Base-by-base conservation (phyloP, 1,139 yeast species). In the Nakaseomyces uthaithaninus region DNA sequence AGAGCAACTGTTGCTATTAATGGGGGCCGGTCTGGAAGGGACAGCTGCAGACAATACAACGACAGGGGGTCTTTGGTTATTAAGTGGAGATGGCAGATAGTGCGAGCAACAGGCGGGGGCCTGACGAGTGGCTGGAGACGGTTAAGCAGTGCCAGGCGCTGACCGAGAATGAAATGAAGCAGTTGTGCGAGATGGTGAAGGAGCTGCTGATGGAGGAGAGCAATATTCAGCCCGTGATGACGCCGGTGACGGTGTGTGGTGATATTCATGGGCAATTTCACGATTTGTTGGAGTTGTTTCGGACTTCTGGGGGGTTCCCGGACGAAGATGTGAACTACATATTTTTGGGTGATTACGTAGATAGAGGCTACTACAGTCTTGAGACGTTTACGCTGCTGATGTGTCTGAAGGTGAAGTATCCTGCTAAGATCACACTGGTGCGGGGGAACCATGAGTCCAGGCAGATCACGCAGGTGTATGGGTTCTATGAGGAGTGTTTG, bases 251-350 rank as follows among this genome's bases (percentile, higher is more conserved):
- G 1, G 96, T 91, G 11, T 91, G 97, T 69, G 98, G 98, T 50
- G 98, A 91, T 64, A 94, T 91, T 50, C 98, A 91, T 64, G 98
- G 98, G 6, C 98, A 91, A 63, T 91, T 91, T 61, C 97, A 91
- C 59, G 98, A 91, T 63, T 69, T 91, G 46, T 69, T 91, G 58
- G 97, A 91, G 63, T 70, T 91, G 35, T 91, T 91, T 62, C 75
- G 94, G 51, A 84, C 89, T 35, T 80, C 94, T 22, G 98, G 98
- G 22, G 97, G 97, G 27, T 75, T 93, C 55, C 98, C 98, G 1
- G 80, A 75, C 53, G 71, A 69, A 52, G 70, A 69, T 37, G 72
- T 77, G 35, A 85, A 81, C 63, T 85, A 84, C 64, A 74, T 85
- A 43, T 85, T 85, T 58, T 67, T 86, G 65, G 98, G 98, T 27